Evolutionary conservation across 225 moss, liverwort and hornwort species (phyloP).

Genomic region (Neckera pumila): DNA sequence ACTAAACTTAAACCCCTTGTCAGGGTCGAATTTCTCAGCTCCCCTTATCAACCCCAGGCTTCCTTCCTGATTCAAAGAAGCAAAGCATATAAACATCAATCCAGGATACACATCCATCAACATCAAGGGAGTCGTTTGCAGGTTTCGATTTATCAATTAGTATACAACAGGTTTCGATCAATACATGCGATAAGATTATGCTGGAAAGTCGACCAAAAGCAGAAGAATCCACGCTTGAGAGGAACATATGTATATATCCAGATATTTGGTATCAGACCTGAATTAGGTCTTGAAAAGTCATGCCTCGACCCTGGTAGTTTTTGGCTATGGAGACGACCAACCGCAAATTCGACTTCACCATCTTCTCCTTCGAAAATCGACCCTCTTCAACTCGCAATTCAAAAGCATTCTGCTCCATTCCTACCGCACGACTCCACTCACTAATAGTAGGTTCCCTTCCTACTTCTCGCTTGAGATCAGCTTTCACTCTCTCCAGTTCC

Average conservation of each 20-base stretch:
- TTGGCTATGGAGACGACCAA: constrained; percentile 94
- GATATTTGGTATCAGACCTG: constrained; percentile 24
- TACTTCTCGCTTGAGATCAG: constrained; percentile 55
- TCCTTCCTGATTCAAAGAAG: constrained; percentile 54
- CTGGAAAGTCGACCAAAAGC: not conserved
- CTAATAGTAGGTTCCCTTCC: constrained; percentile 69
- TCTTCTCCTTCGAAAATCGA: constrained; percentile 79
- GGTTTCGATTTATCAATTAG: not conserved
- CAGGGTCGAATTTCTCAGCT: constrained; percentile 87
- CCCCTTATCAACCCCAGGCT: constrained; percentile 77
- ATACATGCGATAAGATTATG: not conserved
- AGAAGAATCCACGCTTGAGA: not conserved
- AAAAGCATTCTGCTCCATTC: constrained; percentile 55
- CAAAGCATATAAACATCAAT: not conserved
- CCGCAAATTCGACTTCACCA: constrained; percentile 93
- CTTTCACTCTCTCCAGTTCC: constrained; percentile 54
- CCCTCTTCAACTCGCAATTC: constrained; percentile 66
- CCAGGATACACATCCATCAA: not conserved
- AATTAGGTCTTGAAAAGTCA: constrained; percentile 84
- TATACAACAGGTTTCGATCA: not conserved
- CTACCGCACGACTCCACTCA: constrained; percentile 88
- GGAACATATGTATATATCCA: not conserved
- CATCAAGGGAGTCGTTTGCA: not conserved
- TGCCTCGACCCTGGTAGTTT: constrained; percentile 82
- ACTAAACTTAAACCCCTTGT: constrained; percentile 79